Conservation (phyloP, 495 filamentous ascomycete genomes). For the Penicillium manginii region DNA sequence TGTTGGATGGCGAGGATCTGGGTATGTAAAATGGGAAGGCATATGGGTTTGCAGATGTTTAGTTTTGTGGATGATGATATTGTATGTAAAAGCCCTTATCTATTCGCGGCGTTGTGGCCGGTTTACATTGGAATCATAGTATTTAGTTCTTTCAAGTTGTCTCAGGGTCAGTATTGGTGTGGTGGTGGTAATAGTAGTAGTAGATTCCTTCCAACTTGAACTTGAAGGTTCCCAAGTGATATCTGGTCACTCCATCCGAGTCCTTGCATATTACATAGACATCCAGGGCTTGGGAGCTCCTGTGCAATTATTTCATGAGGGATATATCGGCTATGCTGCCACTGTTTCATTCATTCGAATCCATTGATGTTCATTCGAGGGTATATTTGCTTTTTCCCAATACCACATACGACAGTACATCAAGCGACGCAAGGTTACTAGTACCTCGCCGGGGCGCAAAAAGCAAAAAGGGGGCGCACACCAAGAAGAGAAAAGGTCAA, state of each 20-base stretch:
- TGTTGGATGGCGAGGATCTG: conserved; percentile 76
- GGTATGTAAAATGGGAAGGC: conserved; percentile 41
- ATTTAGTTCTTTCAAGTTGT: too few species aligned
- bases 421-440: background rate
- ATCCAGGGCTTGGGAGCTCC: too few species aligned
- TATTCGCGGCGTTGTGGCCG: background rate
- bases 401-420: background rate
- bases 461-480: background rate
- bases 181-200: too few species aligned
- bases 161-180: too few species aligned
- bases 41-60: conserved; percentile 15
- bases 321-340: too few species aligned
- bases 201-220: too few species aligned
- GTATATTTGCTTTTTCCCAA: background rate
- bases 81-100: background rate
- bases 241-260: too few species aligned
- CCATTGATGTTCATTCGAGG: background rate
- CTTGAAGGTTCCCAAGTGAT: too few species aligned
- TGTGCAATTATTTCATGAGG: too few species aligned
- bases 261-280: too few species aligned
- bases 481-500: too few species aligned
- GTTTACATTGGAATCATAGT: background rate
- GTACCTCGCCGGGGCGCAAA: background rate
- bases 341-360: background rate
- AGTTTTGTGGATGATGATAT: conserved; percentile 8